These are phyloP conservation scores for Erysimum pusillum DNA, from an alignment of 441 rosid species.

Conservation along the genomic window DNA sequence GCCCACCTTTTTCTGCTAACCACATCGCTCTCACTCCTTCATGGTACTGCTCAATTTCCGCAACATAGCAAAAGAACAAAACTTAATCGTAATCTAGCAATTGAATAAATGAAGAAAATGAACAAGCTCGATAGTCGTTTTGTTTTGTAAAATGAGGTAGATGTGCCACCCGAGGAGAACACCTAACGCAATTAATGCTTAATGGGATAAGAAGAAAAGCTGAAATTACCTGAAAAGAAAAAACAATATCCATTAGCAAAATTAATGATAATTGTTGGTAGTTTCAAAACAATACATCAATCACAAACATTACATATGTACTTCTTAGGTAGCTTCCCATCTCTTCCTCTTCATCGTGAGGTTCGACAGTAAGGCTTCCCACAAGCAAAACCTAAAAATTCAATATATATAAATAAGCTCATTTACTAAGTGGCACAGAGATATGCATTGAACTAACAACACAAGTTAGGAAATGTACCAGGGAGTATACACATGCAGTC, in stretches of 20 bases:
- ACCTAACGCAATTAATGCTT: slow-evolving; percentile 63
- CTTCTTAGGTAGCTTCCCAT: slow-evolving; percentile 69
- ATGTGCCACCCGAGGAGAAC: slow-evolving; percentile 92
- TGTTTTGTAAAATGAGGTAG: slow-evolving; percentile 81
- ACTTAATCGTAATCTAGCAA: slow-evolving; percentile 11
- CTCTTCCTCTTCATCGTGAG: slow-evolving; percentile 70
- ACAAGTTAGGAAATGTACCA: slow-evolving; percentile 59
- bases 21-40: slow-evolving; percentile 97
- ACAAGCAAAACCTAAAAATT: slow-evolving; percentile 78
- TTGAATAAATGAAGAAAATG: slow-evolving; percentile 4
- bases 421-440: slow-evolving; percentile 7
- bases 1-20: slow-evolving; percentile 93
- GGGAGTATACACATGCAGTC: slow-evolving; percentile 76
- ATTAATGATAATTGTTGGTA: slow-evolving; percentile 7
- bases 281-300: slow-evolving; percentile 40
- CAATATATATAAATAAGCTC: slow-evolving; percentile 17
- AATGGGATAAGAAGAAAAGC: slow-evolving; percentile 75
- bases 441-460: neutral
- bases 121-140: slow-evolving; percentile 80
- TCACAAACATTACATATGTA: slow-evolving; percentile 62
- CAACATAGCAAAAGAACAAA: slow-evolving; percentile 19
- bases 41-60: slow-evolving; percentile 64
- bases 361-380: slow-evolving; percentile 81
- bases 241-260: slow-evolving; percentile 20
- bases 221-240: slow-evolving; percentile 69